These are phyloP conservation scores for Umbelopsis sp. DNA, from an alignment of 371 early-diverging fungal species.

Conservation along the genomic window DNA sequence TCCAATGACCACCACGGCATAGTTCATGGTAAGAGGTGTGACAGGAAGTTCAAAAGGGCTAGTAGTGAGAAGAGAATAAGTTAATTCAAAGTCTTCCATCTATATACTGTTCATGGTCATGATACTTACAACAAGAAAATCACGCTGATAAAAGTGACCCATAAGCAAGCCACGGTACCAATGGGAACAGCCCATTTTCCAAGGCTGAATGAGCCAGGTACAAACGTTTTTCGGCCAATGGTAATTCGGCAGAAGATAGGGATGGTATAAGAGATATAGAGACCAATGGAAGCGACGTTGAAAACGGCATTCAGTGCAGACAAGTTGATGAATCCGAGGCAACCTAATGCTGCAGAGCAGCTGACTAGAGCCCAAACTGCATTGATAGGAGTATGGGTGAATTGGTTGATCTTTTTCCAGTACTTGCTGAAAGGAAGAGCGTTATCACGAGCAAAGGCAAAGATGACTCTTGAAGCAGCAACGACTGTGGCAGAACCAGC, in stretches of 20 bases:
- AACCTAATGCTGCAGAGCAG: constrained; percentile 48
- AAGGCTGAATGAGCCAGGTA: constrained; percentile 49
- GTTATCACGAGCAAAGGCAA: constrained; percentile 74
- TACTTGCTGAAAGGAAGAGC: constrained; percentile 64
- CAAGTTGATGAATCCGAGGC: constrained; percentile 41
- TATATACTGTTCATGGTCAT: background rate
- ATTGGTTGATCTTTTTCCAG: constrained; percentile 36
- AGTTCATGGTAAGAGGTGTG: constrained; percentile 1
- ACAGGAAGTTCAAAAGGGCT: background rate
- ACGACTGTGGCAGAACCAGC: constrained; percentile 56
- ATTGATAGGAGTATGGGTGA: constrained; percentile 51
- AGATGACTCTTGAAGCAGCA: constrained; percentile 71
- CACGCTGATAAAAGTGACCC: constrained; percentile 38
- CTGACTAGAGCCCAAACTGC: constrained; percentile 55
- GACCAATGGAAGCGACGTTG: constrained; percentile 67
- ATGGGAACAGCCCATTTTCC: constrained; percentile 41
- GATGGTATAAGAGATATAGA: constrained; percentile 66
- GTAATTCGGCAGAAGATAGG: constrained; percentile 34
- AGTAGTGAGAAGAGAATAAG: background rate
- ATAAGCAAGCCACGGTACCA: constrained; percentile 37
- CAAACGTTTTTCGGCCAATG: constrained; percentile 28
- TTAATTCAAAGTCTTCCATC: background rate
- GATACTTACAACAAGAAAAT: constrained; percentile 42
- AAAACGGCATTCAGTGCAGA: constrained; percentile 59
- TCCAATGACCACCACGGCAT: constrained; percentile 15